Percentiles rank a stretch among this genome's conserved stretches.
Conservation (phyloP, 352 stramenopile species). For the Phytophthora lateralis region DNA sequence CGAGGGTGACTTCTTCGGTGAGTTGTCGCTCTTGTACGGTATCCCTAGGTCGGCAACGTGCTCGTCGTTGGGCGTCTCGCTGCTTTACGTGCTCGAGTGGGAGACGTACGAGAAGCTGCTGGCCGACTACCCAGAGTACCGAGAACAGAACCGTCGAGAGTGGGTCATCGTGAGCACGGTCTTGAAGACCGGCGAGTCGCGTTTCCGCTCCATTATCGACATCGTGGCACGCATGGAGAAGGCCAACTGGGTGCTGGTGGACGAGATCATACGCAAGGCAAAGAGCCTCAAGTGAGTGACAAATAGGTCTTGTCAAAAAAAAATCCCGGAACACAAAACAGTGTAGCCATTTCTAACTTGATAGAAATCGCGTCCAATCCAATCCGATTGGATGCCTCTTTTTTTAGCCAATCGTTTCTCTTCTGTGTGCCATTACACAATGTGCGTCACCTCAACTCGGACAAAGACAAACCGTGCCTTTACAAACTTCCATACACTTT, state of each 20-base stretch:
- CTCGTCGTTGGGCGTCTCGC: slow-evolving; percentile 61
- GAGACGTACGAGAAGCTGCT: slow-evolving; percentile 73
- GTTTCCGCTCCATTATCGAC: slow-evolving; percentile 72
- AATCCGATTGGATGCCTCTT: neutral
- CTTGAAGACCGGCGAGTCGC: slow-evolving; percentile 58
- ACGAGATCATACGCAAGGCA: slow-evolving; percentile 74
- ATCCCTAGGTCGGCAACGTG: slow-evolving; percentile 80
- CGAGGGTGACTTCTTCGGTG: slow-evolving; percentile 79
- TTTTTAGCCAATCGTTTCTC: neutral
- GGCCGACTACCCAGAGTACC: slow-evolving; percentile 77
- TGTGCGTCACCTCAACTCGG: neutral
- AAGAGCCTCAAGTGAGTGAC: slow-evolving; percentile 71
- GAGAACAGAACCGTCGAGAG: slow-evolving; percentile 69
- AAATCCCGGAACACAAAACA: no score
- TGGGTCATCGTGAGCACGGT: slow-evolving; percentile 80
- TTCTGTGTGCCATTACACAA: neutral
- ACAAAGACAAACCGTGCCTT: neutral
- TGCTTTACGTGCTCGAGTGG: slow-evolving; percentile 84
- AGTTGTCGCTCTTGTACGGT: slow-evolving; percentile 72
- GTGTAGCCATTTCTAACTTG: slow-evolving; percentile 13
- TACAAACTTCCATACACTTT: neutral
- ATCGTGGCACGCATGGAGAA: slow-evolving; percentile 69
- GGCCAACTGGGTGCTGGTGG: slow-evolving; percentile 64
- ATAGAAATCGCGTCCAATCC: neutral
- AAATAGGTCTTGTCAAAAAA: no score